Base-by-base conservation (phyloP, 1,284 basidiomycete species). In the Cystobasidium slooffiae region DNA sequence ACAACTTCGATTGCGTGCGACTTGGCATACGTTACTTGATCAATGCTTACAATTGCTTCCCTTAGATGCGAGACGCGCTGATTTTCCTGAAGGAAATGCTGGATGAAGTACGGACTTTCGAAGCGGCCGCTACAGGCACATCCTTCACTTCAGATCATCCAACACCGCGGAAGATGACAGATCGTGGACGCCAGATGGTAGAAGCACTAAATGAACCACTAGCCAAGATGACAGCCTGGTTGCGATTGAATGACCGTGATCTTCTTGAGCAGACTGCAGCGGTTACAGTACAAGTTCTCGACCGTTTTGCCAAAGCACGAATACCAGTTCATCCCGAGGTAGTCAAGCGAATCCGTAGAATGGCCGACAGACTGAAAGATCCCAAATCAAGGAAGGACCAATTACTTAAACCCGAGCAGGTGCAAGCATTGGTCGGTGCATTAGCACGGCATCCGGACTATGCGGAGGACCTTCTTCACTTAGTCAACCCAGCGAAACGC, bases 61-160 rank as follows among this genome's bases (percentile, higher is more conserved):
- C 7, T 2, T 22, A 73, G 70, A 97, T 98, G 95, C 88, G 94
- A 75, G 95, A 97, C 81, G 94, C 94, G 0, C 85, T 97, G 68
- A 94, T 97, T 72, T 94, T 96, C 80, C 92, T 90, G 16, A 85
- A 91, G 77, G 90, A 93, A 78, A 86, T 96, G 84, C 84, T 96
- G 39, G 89, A 88, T 4, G 89, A 93, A 78, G 88, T 93, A 81
- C 85, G 88, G 51, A 87, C 90, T 8, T 89, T 97, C 76, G 92
- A 96, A 82, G 85, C 84, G 24, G 89, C 89, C 0, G 87, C 88
- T 3, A 70, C 75, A 85, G 80, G 85, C 76, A 75, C 80, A 61
- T 63, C 80, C 61, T 6, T 85, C 84, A 75, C 79, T 83, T 64
- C 77, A 79, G 73, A 47, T 31, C 43, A 73, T 37, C 51, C 62